phyloP scores from a whole-genome alignment of 2,329 filamentous ascomycete genomes.

The Fusarium sp. region DNA sequence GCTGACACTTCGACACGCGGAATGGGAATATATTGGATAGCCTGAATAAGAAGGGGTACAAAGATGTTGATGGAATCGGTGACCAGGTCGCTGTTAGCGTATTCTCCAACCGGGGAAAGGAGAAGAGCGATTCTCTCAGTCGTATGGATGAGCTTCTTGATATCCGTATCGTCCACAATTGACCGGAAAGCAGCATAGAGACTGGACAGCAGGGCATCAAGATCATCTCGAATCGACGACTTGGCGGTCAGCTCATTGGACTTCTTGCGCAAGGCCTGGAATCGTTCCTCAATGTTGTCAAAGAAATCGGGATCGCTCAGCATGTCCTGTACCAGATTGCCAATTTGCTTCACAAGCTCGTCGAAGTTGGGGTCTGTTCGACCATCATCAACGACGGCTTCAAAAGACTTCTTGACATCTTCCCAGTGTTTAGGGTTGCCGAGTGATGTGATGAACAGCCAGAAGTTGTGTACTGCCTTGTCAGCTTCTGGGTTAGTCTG shows the following conservation, averaged over 20 bases:
- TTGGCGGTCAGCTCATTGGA: conserved; percentile 76
- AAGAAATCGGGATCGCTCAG: conserved; percentile 90
- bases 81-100: conserved; percentile 79
- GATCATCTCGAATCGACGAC: conserved; percentile 78
- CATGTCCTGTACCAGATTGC: conserved; percentile 82
- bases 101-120: conserved; percentile 75
- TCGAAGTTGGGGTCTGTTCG: conserved; percentile 88
- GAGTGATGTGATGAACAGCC: conserved; percentile 84
- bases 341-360: conserved; percentile 79
- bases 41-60: conserved; percentile 81
- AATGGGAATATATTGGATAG: conserved; percentile 89
- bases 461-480: conserved; percentile 83
- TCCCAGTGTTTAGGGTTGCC: conserved; percentile 83
- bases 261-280: conserved; percentile 66
- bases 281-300: conserved; percentile 74
- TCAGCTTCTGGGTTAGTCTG: conserved; percentile 82
- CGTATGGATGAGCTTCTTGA: conserved; percentile 78
- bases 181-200: conserved; percentile 77
- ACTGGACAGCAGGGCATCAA: conserved; percentile 80
- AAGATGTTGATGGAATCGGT: conserved; percentile 85
- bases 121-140: conserved; percentile 77
- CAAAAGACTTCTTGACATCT: conserved; percentile 77
- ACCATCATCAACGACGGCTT: conserved; percentile 80
- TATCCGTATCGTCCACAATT: conserved; percentile 78
- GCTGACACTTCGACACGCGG: conserved; percentile 90